Evolutionary conservation across 768 basidiomycete genomes (phyloP).

Genomic region (Russula brevipes): DNA sequence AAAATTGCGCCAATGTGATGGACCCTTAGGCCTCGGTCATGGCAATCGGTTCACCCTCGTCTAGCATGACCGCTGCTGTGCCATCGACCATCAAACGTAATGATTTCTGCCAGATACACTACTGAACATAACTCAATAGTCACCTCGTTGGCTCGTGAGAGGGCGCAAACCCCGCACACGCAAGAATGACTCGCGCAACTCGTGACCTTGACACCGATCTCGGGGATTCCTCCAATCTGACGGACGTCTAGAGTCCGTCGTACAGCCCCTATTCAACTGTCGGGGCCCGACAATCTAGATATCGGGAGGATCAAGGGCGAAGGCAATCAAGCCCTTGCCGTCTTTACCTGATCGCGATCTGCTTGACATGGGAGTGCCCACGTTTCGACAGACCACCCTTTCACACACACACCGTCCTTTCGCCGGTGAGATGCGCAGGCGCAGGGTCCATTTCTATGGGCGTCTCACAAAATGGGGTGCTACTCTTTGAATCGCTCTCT

Average conservation of each 20-base stretch:
- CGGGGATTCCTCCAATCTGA: not conserved
- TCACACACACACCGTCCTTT: not conserved
- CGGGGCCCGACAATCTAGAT: not conserved
- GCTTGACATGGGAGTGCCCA: not conserved
- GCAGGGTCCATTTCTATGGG: not conserved
- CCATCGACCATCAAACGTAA: not conserved
- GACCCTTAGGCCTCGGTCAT: not conserved
- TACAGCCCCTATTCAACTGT: not conserved
- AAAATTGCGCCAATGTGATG: not conserved
- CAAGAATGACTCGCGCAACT: not conserved
- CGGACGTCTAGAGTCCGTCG: not conserved
- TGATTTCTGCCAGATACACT: not conserved
- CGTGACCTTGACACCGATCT: conserved; percentile 4
- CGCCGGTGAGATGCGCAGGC: not conserved
- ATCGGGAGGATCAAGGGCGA: not conserved
- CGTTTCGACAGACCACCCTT: conserved; percentile 3
- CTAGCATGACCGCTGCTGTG: not conserved
- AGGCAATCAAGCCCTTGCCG: not conserved
- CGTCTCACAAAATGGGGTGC: not conserved
- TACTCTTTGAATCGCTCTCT: not conserved
- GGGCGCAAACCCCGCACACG: no score
- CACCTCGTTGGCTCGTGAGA: no score
- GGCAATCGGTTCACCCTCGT: not conserved
- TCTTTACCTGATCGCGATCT: conserved; percentile 1
- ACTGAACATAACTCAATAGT: no score